Percentiles rank a stretch among this genome's conserved stretches.
These are phyloP conservation scores for Aspergillus melleus DNA, from an alignment of 2,329 filamentous ascomycete genomes.

Conservation along the genomic window DNA sequence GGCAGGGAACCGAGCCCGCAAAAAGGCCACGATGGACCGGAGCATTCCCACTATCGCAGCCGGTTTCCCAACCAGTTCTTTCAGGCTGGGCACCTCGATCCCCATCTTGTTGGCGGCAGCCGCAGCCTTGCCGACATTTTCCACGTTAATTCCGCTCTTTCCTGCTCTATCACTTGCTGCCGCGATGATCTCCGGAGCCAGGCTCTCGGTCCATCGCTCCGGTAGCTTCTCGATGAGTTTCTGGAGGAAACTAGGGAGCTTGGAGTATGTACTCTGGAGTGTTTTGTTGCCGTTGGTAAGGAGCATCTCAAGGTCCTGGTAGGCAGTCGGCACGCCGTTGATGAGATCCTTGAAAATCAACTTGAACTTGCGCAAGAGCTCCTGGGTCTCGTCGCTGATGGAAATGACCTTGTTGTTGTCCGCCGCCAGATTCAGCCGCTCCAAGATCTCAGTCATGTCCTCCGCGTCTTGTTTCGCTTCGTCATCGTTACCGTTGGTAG, in stretches of 20 bases:
- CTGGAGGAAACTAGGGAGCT: slow-evolving; percentile 76
- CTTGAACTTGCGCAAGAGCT: slow-evolving; percentile 80
- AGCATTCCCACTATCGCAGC: slow-evolving; percentile 83
- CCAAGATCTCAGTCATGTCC: slow-evolving; percentile 77
- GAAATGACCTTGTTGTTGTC: slow-evolving; percentile 84
- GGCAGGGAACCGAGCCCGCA: slow-evolving; percentile 85
- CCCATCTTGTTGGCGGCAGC: slow-evolving; percentile 65
- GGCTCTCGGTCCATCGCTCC: slow-evolving; percentile 70
- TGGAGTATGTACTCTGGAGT: slow-evolving; percentile 62
- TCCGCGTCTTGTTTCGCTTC: slow-evolving; percentile 60
- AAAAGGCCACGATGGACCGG: slow-evolving; percentile 83
- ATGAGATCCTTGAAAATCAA: slow-evolving; percentile 88
- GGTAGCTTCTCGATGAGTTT: slow-evolving; percentile 84
- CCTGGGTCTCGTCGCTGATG: slow-evolving; percentile 79
- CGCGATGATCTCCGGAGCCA: slow-evolving; percentile 81
- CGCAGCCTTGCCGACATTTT: slow-evolving; percentile 52
- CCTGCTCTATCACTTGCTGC: slow-evolving; percentile 68
- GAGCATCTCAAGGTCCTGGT: slow-evolving; percentile 77
- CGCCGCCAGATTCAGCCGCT: slow-evolving; percentile 78
- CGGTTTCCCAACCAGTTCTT: slow-evolving; percentile 79
- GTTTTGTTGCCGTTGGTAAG: slow-evolving; percentile 64
- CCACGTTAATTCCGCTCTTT: slow-evolving; percentile 60
- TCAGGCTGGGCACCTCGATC: slow-evolving; percentile 69
- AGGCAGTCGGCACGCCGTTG: slow-evolving; percentile 90
- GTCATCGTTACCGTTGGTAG: slow-evolving; percentile 29